phyloP scores from a whole-genome alignment of 805 yeast species.

The Teunomyces pallodes region DNA sequence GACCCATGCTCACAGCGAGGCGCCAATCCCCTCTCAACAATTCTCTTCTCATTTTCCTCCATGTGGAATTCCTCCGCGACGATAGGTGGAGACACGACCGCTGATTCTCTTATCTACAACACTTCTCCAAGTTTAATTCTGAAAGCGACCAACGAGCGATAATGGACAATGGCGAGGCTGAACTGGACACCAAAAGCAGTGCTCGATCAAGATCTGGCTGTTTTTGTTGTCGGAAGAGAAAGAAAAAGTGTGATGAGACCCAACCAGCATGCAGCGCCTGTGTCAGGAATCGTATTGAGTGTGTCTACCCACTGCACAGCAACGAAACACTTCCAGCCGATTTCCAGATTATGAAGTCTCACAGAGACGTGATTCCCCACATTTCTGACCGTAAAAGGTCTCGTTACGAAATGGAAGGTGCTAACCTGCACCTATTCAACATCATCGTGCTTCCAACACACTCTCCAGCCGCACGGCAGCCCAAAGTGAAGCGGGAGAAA shows the following conservation, averaged over 20 bases:
- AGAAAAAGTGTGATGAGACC: constrained; percentile 15
- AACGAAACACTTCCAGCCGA: constrained; percentile 10
- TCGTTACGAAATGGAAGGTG: not conserved
- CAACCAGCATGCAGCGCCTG: constrained; percentile 13
- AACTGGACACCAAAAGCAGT: not conserved
- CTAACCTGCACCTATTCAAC: constrained; percentile 5
- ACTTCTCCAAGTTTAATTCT: not conserved
- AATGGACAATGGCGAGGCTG: not conserved
- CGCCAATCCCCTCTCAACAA: not conserved
- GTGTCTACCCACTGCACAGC: constrained; percentile 10
- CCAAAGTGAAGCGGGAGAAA: not conserved
- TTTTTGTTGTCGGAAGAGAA: constrained; percentile 13
- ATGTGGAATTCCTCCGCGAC: not conserved
- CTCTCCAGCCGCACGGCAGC: not conserved
- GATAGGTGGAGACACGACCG: not conserved
- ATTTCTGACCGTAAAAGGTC: not conserved
- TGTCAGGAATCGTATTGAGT: constrained; percentile 9
- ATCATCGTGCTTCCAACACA: constrained; percentile 5
- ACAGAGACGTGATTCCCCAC: constrained; percentile 6
- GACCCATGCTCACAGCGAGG: not conserved
- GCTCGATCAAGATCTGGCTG: constrained; percentile 12
- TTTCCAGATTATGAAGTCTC: constrained; percentile 4
- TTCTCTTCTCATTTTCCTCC: not conserved
- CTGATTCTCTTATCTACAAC: not conserved
- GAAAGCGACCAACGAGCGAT: not conserved